A percentile compares a stretch with the other conserved stretches of the same genome.
These are phyloP conservation scores for Pseudocercospora macadamiae DNA, from an alignment of 2,329 filamentous ascomycete genomes.

Conservation along the genomic window DNA sequence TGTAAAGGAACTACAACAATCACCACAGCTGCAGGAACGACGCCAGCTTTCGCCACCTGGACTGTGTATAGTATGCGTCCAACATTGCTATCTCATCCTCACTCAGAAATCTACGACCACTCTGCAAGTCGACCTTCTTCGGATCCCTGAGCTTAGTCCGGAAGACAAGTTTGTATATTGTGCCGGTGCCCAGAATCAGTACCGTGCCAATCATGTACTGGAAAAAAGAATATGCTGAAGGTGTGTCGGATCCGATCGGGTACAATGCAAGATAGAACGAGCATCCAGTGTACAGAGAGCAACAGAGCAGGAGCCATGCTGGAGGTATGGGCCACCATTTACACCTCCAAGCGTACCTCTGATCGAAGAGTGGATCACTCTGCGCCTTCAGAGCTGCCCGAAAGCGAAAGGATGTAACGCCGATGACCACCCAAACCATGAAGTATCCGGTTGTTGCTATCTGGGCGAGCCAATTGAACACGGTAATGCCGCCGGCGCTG, in stretches of 20 bases:
- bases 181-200: constrained; percentile 47
- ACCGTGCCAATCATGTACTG: constrained; percentile 52
- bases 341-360: constrained; percentile 63
- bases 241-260: constrained; percentile 37
- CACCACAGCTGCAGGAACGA: constrained; percentile 18
- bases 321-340: constrained; percentile 53
- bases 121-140: constrained; percentile 12
- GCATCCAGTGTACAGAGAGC: constrained; percentile 19
- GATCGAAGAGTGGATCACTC: constrained; percentile 64
- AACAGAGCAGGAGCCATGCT: constrained; percentile 20
- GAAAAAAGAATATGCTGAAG: constrained; percentile 32
- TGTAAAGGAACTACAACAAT: background rate
- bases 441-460: constrained; percentile 71
- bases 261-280: constrained; percentile 21
- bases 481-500: constrained; percentile 63
- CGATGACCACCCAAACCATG: constrained; percentile 81
- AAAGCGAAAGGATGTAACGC: constrained; percentile 85
- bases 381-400: constrained; percentile 70
- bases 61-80: constrained; percentile 14
- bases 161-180: constrained; percentile 17
- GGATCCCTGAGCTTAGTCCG: constrained; percentile 21
- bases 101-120: constrained; percentile 14
- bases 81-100: constrained; percentile 24
- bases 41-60: constrained; percentile 11
- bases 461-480: constrained; percentile 76